Evolutionary conservation across 495 filamentous ascomycete genomes (phyloP).

Genomic region (Neurospora pannonica): DNA sequence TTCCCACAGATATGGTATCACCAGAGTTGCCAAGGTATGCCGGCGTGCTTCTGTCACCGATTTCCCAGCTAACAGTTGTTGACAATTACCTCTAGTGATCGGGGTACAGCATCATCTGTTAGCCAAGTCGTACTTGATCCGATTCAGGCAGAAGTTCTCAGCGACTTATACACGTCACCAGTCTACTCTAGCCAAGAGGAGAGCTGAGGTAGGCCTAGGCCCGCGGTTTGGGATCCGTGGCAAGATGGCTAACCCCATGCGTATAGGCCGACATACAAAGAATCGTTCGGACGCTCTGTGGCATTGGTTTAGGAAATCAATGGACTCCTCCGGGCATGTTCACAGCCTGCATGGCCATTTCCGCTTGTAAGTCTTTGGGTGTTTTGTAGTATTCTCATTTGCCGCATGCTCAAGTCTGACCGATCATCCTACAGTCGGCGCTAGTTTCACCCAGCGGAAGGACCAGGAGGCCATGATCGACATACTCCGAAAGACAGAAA

Average conservation of each 20-base stretch:
- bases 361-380: conserved; percentile 32
- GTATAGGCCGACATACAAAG: conserved; percentile 31
- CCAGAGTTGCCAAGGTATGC: conserved; percentile 39
- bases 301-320: conserved; percentile 41
- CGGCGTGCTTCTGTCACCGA: neutral
- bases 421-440: conserved; percentile 5
- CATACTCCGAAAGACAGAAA: conserved; percentile 34
- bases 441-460: conserved; percentile 2
- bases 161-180: conserved; percentile 26
- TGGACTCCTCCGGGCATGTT: conserved; percentile 45
- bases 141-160: neutral
- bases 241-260: neutral
- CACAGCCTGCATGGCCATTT: conserved; percentile 44
- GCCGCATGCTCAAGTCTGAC: conserved; percentile 14
- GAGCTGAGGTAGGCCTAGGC: conserved; percentile 15
- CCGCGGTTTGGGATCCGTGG: neutral
- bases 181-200: conserved; percentile 26
- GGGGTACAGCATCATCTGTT: conserved; percentile 46
- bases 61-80: neutral
- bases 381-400: conserved; percentile 20
- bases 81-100: conserved; percentile 27
- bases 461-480: conserved; percentile 37
- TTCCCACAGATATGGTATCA: conserved; percentile 42
- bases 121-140: conserved; percentile 38
- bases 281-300: conserved; percentile 39